Evolutionary conservation across 306 rosid genomes (phyloP).

Genomic region (Ammopiptanthus mongolicus): DNA sequence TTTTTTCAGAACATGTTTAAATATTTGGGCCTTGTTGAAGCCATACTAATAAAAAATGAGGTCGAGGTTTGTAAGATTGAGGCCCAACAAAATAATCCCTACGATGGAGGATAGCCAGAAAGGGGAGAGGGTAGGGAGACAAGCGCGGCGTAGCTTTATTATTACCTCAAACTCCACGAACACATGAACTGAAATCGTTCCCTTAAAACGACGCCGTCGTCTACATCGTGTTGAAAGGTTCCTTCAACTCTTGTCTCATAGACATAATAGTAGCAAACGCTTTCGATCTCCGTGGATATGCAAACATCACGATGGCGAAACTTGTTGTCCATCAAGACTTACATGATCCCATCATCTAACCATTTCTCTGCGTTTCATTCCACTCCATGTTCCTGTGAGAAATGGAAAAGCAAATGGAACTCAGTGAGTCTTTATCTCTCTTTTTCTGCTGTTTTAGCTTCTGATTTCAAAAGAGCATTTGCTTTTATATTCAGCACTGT

Average conservation of each 20-base stretch:
- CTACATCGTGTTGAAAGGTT: not conserved
- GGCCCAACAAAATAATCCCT: not conserved
- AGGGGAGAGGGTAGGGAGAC: not conserved
- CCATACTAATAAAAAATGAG: not conserved
- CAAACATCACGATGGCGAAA: conserved; percentile 55
- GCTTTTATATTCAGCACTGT: not conserved
- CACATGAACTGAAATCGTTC: not conserved
- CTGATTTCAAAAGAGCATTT: not conserved
- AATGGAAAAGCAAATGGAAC: conserved; percentile 45
- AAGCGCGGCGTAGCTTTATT: not conserved
- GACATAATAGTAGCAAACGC: not conserved
- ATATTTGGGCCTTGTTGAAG: too few species aligned
- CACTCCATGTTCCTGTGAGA: conserved; percentile 45
- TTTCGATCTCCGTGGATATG: conserved; percentile 31
- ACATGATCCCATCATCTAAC: conserved; percentile 28
- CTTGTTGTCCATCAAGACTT: conserved; percentile 33
- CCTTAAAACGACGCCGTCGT: conserved; percentile 5
- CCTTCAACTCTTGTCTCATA: not conserved
- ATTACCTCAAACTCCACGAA: not conserved
- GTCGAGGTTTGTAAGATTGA: not conserved
- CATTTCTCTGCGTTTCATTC: conserved; percentile 56
- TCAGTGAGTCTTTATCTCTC: conserved; percentile 37
- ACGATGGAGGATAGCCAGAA: not conserved
- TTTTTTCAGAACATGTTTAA: too few species aligned
- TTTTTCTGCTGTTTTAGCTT: not conserved